Conservation (phyloP, 2,329 filamentous ascomycete species). For the Fusarium nisikadoi region DNA sequence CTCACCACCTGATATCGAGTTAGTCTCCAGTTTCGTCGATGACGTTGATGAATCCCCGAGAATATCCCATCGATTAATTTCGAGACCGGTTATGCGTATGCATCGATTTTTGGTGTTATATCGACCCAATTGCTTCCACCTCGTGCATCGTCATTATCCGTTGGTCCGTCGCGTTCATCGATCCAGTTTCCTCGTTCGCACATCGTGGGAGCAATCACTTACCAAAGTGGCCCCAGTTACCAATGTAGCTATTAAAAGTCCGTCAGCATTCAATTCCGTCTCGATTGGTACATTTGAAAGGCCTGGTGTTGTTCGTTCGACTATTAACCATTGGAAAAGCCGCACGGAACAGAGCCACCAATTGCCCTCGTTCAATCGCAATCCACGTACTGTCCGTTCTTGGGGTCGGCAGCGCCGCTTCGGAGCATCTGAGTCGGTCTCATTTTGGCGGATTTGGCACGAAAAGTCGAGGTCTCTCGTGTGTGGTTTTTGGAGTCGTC, state of each 20-base stretch:
- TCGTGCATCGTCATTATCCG: conserved; percentile 27
- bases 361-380: conserved; percentile 27
- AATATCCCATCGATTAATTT: background rate
- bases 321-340: conserved; percentile 46
- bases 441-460: conserved; percentile 49
- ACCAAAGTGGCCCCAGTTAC: conserved; percentile 81
- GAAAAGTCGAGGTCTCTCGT: conserved; percentile 35
- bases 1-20: conserved; percentile 59
- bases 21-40: conserved; percentile 28
- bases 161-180: conserved; percentile 40
- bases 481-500: conserved; percentile 35
- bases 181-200: conserved; percentile 31
- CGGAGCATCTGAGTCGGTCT: conserved; percentile 55
- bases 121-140: conserved; percentile 32
- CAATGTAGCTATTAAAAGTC: conserved; percentile 69
- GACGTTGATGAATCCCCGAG: background rate
- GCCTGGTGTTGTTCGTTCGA: conserved; percentile 18
- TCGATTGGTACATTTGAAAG: conserved; percentile 23
- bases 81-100: background rate
- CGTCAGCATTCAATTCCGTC: conserved; percentile 40
- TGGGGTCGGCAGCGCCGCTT: conserved; percentile 47
- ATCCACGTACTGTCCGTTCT: conserved; percentile 52
- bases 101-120: background rate
- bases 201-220: conserved; percentile 54
- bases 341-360: conserved; percentile 42